Conservation (phyloP, 495 filamentous ascomycete species). For the Rhizodiscina lignyota region DNA sequence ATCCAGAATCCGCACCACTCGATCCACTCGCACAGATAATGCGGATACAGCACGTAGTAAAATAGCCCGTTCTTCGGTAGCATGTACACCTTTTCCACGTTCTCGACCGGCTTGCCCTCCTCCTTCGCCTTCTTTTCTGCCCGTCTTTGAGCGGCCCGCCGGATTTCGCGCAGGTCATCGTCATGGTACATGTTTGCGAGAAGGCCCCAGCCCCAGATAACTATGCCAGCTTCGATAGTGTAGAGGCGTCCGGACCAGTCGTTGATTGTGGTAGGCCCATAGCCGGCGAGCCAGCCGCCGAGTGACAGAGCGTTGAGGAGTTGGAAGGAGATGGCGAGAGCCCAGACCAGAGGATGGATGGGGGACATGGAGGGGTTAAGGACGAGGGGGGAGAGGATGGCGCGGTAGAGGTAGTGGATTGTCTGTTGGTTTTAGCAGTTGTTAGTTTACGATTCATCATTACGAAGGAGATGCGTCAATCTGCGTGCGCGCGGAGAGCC, state of each 20-base stretch:
- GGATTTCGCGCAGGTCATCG: slow-evolving; percentile 60
- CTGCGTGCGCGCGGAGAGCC: no score
- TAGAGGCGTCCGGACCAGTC: slow-evolving; percentile 38
- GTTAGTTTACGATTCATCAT: no score
- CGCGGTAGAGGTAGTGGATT: slow-evolving; percentile 80
- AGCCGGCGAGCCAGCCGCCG: slow-evolving; percentile 64
- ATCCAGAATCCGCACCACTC: slow-evolving; percentile 88
- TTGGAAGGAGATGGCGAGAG: slow-evolving; percentile 51
- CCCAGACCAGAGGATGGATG: slow-evolving; percentile 46
- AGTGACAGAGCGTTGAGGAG: slow-evolving; percentile 59
- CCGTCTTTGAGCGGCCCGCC: slow-evolving; percentile 38
- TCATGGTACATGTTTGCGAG: slow-evolving; percentile 71
- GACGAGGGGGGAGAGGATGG: slow-evolving; percentile 59
- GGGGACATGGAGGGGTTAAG: slow-evolving; percentile 84
- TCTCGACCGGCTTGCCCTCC: slow-evolving; percentile 18
- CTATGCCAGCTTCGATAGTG: slow-evolving; percentile 14
- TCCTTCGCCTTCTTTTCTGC: slow-evolving; percentile 22
- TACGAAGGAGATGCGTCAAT: no score
- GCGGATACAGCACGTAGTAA: slow-evolving; percentile 66
- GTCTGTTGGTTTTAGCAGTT: no score
- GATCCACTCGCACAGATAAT: slow-evolving; percentile 89
- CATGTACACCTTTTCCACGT: slow-evolving; percentile 72
- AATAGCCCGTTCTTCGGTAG: slow-evolving; percentile 76
- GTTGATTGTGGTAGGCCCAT: slow-evolving; percentile 43
- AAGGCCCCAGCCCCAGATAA: slow-evolving; percentile 52